A percentile compares a stretch with the other conserved stretches of the same genome.
These are phyloP conservation scores for Trifolium fragiferum DNA, from an alignment of 306 rosid genomes.

Conservation along the genomic window DNA sequence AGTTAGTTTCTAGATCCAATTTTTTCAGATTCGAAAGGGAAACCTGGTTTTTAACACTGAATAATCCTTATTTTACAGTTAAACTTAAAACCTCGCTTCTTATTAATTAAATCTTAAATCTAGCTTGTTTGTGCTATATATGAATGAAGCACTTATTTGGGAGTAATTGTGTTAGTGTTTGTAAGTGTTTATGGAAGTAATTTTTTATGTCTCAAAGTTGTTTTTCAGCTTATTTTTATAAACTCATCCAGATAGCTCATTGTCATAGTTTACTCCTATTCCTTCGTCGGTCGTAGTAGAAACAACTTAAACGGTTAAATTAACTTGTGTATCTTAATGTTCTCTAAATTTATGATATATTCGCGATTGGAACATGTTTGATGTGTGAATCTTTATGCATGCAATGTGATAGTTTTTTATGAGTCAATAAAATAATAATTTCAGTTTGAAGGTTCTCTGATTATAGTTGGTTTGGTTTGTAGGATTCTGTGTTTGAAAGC, in stretches of 20 bases:
- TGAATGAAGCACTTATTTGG: not conserved
- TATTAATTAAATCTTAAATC: not conserved
- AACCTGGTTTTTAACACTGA: constrained; percentile 10
- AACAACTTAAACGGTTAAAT: not conserved
- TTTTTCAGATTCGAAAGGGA: not conserved
- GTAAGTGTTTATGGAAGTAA: not conserved
- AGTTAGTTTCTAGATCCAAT: not conserved
- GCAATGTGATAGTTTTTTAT: not conserved
- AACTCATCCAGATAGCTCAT: not conserved
- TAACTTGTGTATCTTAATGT: not conserved
- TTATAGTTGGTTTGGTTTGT: constrained; percentile 37
- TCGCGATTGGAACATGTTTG: constrained; percentile 10
- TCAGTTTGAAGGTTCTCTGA: not conserved
- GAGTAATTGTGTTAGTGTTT: not conserved
- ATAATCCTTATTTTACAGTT: not conserved
- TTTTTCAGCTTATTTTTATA: constrained; percentile 3
- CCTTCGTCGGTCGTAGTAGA: not conserved
- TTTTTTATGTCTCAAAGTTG: not conserved
- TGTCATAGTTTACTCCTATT: not conserved
- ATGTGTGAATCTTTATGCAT: not conserved
- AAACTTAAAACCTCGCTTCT: not conserved
- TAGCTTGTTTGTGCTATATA: not conserved
- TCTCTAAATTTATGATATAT: not conserved
- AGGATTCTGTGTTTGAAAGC: constrained; percentile 77
- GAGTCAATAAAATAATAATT: not conserved